A percentile compares a stretch with the other conserved stretches of the same genome.
phyloP scores from a whole-genome alignment of 2,329 filamentous ascomycete genomes.

The Cytospora piceae region DNA sequence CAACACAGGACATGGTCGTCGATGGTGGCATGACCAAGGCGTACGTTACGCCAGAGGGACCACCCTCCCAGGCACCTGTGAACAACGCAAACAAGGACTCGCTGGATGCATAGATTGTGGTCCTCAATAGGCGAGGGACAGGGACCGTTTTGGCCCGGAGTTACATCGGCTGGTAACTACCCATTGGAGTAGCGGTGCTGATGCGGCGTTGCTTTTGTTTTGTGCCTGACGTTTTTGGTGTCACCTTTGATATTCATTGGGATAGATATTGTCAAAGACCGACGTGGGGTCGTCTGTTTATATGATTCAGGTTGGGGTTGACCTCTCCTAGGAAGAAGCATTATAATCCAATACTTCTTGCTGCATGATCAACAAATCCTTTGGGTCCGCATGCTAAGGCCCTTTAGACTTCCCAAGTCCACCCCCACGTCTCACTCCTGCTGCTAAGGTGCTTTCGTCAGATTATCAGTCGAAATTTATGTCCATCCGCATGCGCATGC shows the following conservation, averaged over 20 bases:
- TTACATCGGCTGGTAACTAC: neutral
- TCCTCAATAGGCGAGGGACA: slow-evolving; percentile 28
- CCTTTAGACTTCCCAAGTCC: neutral
- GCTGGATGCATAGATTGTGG: slow-evolving; percentile 39
- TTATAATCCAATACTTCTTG: neutral
- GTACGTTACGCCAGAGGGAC: slow-evolving; percentile 73
- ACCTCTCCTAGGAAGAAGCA: neutral
- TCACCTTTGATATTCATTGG: too few species aligned
- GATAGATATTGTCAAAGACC: neutral
- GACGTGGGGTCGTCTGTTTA: neutral
- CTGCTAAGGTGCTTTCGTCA: neutral
- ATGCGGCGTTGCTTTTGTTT: neutral
- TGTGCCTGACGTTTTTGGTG: too few species aligned
- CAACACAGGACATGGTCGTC: slow-evolving; percentile 79
- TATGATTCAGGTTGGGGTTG: neutral
- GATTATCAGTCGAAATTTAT: neutral
- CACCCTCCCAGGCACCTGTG: slow-evolving; percentile 54
- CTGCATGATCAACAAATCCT: neutral
- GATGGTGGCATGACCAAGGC: slow-evolving; percentile 96
- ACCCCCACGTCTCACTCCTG: neutral
- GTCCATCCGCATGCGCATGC: neutral
- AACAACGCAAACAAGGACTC: slow-evolving; percentile 63
- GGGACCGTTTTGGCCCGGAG: neutral
- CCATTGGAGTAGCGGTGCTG: neutral
- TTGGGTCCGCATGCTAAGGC: neutral